A percentile compares a stretch with the other conserved stretches of the same genome.
phyloP scores from a whole-genome alignment of 2,329 filamentous ascomycete species.

The Colletotrichum plurivorum region DNA sequence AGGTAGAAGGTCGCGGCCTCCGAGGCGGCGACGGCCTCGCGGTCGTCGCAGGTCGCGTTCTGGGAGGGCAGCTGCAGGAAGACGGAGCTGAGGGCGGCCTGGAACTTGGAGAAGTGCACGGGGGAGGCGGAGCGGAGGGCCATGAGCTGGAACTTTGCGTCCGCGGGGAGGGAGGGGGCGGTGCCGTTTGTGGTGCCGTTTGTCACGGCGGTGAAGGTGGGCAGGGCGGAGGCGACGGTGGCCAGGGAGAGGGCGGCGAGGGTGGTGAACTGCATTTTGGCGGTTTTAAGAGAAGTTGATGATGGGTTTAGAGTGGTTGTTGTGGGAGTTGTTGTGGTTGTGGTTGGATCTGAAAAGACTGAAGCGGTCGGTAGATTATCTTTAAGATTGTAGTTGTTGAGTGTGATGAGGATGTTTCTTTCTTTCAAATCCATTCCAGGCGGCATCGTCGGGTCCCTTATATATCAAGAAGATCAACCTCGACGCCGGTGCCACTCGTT shows the following conservation, averaged over 20 bases:
- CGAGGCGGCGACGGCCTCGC: slow-evolving; percentile 44
- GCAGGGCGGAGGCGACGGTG: slow-evolving; percentile 44
- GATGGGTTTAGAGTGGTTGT: background rate
- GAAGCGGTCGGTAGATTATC: slow-evolving; percentile 29
- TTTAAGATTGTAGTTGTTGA: slow-evolving; percentile 8
- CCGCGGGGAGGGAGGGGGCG: slow-evolving; percentile 25
- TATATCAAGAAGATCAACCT: slow-evolving; percentile 9
- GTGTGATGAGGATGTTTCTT: background rate
- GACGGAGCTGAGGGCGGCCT: slow-evolving; percentile 61
- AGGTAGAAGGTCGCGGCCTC: slow-evolving; percentile 66
- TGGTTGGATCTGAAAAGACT: slow-evolving; percentile 25
- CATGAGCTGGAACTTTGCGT: slow-evolving; percentile 62
- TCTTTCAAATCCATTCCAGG: fast-evolving
- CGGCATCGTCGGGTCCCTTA: slow-evolving; percentile 6
- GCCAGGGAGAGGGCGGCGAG: slow-evolving; percentile 46
- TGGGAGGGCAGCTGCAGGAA: slow-evolving; percentile 59
- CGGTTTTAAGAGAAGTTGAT: background rate
- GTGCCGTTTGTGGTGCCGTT: slow-evolving; percentile 43
- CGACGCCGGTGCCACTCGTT: slow-evolving; percentile 18
- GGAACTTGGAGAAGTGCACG: slow-evolving; percentile 62
- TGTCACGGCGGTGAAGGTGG: slow-evolving; percentile 9
- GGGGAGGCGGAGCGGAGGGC: slow-evolving; percentile 63
- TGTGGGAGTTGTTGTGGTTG: background rate
- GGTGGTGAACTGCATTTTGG: slow-evolving; percentile 41
- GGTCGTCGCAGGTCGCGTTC: slow-evolving; percentile 62